These are phyloP conservation scores for Colletotrichum lindemuthianum DNA, from an alignment of 2,329 filamentous ascomycete species.

Conservation along the genomic window DNA sequence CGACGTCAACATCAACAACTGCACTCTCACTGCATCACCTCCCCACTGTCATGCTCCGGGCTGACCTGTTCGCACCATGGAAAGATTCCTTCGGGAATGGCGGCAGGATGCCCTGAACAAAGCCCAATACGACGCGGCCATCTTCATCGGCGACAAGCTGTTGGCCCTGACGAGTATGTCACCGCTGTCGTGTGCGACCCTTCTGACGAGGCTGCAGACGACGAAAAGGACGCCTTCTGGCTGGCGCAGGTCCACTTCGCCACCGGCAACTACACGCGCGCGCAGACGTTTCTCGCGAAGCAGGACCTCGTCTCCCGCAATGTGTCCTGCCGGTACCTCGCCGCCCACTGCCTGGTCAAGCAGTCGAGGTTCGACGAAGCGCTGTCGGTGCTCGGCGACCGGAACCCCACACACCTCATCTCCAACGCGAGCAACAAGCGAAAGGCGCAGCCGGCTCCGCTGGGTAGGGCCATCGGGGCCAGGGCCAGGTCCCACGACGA, in stretches of 20 bases:
- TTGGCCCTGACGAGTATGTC: conserved; percentile 87
- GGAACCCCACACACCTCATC: conserved; percentile 91
- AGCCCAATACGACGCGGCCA: conserved; percentile 94
- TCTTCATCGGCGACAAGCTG: conserved; percentile 97
- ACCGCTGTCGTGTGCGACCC: background rate
- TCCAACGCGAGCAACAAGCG: conserved; percentile 70
- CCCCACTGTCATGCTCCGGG: too few species aligned
- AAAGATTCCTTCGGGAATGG: conserved; percentile 93
- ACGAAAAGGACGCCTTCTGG: conserved; percentile 95
- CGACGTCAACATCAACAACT: conserved; percentile 17
- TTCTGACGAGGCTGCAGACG: conserved; percentile 65
- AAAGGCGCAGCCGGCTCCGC: conserved; percentile 73
- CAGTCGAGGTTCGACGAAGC: conserved; percentile 92
- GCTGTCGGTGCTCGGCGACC: conserved; percentile 85
- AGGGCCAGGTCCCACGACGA: conserved; percentile 53
- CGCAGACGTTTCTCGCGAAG: conserved; percentile 84
- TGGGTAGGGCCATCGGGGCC: conserved; percentile 43
- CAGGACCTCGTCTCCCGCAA: conserved; percentile 85
- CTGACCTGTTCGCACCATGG: conserved; percentile 66
- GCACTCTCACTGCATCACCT: background rate
- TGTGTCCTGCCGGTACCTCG: conserved; percentile 89
- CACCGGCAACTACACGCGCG: conserved; percentile 93
- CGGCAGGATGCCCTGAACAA: conserved; percentile 94
- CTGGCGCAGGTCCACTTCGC: conserved; percentile 98
- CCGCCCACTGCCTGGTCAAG: conserved; percentile 93